These are phyloP conservation scores for Aspergillus texensis DNA, from an alignment of 2,329 filamentous ascomycete species.

Conservation along the genomic window DNA sequence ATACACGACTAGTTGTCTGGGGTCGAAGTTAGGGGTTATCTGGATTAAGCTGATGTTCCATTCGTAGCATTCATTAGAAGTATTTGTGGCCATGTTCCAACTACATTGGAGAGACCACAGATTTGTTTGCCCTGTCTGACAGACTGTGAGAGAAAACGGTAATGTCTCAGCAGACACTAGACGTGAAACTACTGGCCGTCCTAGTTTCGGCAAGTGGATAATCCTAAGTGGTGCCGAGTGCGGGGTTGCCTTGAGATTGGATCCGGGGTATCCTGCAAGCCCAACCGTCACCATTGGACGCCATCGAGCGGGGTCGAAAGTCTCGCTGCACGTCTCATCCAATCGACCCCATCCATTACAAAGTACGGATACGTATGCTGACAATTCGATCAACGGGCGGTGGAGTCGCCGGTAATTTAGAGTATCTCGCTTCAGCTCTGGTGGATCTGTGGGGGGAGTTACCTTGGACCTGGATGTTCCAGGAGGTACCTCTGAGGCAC, in stretches of 20 bases:
- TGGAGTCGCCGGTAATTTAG: not conserved
- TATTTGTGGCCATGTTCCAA: too few relatives aligned
- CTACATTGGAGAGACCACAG: too few relatives aligned
- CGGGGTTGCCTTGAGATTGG: not conserved
- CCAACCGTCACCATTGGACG: not conserved
- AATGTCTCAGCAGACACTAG: too few relatives aligned
- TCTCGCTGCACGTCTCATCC: not conserved
- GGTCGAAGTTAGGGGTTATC: not conserved
- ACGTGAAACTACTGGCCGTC: too few relatives aligned
- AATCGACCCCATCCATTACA: not conserved
- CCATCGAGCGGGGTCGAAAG: not conserved
- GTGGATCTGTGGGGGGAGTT: constrained; percentile 2
- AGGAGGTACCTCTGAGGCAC: too few relatives aligned
- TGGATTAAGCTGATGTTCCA: too few relatives aligned
- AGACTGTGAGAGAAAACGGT: too few relatives aligned
- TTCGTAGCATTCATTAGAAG: too few relatives aligned
- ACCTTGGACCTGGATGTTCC: not conserved
- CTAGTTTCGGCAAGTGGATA: too few relatives aligned
- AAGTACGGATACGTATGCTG: not conserved
- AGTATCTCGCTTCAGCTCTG: not conserved
- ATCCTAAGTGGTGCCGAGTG: not conserved
- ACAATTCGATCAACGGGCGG: not conserved
- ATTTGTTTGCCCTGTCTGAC: too few relatives aligned
- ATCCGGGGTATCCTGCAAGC: not conserved
- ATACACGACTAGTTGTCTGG: not conserved